These are phyloP conservation scores for Sarocladium brachiariae DNA, from an alignment of 2,329 filamentous ascomycete genomes.

Conservation along the genomic window DNA sequence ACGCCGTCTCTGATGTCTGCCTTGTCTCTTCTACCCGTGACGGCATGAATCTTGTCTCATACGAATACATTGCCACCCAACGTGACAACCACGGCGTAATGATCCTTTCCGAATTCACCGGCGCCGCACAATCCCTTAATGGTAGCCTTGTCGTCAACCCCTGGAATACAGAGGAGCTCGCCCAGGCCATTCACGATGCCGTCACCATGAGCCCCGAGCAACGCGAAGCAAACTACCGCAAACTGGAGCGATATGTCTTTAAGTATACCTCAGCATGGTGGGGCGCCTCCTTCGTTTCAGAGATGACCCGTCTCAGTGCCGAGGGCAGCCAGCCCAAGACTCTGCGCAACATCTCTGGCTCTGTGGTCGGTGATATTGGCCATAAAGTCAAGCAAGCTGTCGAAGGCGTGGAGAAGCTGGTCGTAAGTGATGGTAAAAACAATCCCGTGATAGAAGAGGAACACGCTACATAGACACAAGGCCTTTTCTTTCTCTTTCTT, in stretches of 20 bases:
- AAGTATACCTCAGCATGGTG: slow-evolving; percentile 98
- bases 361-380: slow-evolving; percentile 24
- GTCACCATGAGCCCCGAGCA: slow-evolving; percentile 93
- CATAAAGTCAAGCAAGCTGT: slow-evolving; percentile 21
- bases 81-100: slow-evolving; percentile 84
- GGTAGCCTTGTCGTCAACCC: slow-evolving; percentile 93
- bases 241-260: slow-evolving; percentile 89
- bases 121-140: slow-evolving; percentile 89
- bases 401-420: slow-evolving; percentile 16
- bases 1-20: slow-evolving; percentile 86
- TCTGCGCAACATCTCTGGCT: slow-evolving; percentile 33
- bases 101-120: slow-evolving; percentile 94
- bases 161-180: slow-evolving; percentile 96
- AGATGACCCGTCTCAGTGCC: slow-evolving; percentile 55
- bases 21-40: slow-evolving; percentile 93
- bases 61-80: slow-evolving; percentile 96
- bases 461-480: neutral
- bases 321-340: slow-evolving; percentile 33
- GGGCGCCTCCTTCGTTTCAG: slow-evolving; percentile 86
- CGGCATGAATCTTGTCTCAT: slow-evolving; percentile 97
- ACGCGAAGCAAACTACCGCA: slow-evolving; percentile 78
- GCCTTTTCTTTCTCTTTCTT: no score
- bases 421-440: neutral
- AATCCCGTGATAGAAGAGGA: neutral
- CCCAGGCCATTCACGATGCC: slow-evolving; percentile 89